Percentiles rank a stretch among this genome's conserved stretches.
Conservation (phyloP, 257 asterid species). For the Gynochthodes officinalis region DNA sequence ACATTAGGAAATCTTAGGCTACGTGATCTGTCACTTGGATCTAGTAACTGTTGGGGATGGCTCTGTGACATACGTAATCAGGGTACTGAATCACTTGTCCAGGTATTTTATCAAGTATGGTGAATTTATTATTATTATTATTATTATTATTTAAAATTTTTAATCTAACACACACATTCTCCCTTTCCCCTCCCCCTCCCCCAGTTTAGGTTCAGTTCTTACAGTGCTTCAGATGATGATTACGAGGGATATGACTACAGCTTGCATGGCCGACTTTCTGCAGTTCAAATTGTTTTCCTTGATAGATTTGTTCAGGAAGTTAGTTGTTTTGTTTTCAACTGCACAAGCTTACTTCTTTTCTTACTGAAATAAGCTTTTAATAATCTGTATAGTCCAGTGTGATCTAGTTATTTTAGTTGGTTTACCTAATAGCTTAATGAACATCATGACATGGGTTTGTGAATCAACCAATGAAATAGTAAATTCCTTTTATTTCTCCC, state of each 20-base stretch:
- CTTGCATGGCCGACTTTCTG: constrained; percentile 89
- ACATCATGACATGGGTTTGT: no score
- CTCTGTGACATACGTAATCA: constrained; percentile 96
- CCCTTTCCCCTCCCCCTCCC: constrained; percentile 20
- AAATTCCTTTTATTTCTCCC: no score
- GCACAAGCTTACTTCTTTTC: neutral
- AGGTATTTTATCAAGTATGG: constrained; percentile 39
- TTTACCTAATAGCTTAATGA: no score
- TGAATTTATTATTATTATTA: neutral
- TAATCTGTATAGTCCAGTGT: neutral
- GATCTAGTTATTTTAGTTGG: neutral
- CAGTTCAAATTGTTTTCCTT: constrained; percentile 94
- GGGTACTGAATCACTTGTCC: constrained; percentile 87
- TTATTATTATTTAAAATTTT: neutral
- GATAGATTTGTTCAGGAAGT: constrained; percentile 97
- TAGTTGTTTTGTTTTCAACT: constrained; percentile 11
- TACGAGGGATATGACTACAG: constrained; percentile 91
- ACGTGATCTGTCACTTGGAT: constrained; percentile 77
- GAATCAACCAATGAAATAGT: neutral
- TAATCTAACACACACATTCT: neutral
- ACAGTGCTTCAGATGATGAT: constrained; percentile 77
- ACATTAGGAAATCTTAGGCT: constrained; percentile 88
- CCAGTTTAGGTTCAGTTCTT: constrained; percentile 86
- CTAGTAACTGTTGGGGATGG: constrained; percentile 96
- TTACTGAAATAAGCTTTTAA: neutral